Evolutionary conservation across 768 basidiomycete genomes (phyloP).

Genomic region (Boletus huronensis): DNA sequence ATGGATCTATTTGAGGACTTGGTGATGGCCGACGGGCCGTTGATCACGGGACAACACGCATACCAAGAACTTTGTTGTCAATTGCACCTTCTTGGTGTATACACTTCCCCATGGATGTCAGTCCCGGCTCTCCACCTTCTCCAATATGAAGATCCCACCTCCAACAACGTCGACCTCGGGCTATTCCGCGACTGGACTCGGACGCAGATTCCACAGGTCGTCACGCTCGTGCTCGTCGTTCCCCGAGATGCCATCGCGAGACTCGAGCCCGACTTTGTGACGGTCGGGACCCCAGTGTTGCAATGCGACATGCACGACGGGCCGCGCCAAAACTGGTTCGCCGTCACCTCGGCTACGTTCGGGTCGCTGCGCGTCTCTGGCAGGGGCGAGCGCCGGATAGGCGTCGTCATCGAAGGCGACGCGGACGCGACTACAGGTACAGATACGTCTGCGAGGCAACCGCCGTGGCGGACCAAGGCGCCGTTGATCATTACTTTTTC

Average conservation of each 20-base stretch:
- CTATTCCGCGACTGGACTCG: constrained; percentile 29
- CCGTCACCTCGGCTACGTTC: constrained; percentile 19
- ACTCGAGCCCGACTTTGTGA: constrained; percentile 4
- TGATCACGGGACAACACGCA: constrained; percentile 26
- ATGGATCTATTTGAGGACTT: constrained; percentile 35
- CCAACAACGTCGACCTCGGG: background rate
- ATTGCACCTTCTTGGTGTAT: constrained; percentile 39
- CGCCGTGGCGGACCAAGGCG: constrained; percentile 14
- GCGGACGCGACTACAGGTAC: background rate
- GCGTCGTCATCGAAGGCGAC: constrained; percentile 2
- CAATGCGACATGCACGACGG: constrained; percentile 21
- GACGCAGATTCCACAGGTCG: constrained; percentile 24
- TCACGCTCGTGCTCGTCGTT: constrained; percentile 33
- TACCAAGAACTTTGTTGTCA: constrained; percentile 46
- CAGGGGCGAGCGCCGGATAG: constrained; percentile 15
- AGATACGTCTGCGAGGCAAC: background rate
- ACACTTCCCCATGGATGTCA: constrained; percentile 20
- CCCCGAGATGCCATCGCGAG: constrained; percentile 24
- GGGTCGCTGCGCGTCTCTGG: constrained; percentile 20
- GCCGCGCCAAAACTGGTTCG: constrained; percentile 12
- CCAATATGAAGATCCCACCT: background rate
- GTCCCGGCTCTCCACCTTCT: background rate
- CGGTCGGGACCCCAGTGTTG: constrained; percentile 10
- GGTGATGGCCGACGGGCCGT: constrained; percentile 1
- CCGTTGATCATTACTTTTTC: constrained; percentile 24